Percentiles rank a stretch among this genome's conserved stretches.
Evolutionary conservation across 257 asterid species (phyloP).

Genomic region (Thymus quinquecostatus): DNA sequence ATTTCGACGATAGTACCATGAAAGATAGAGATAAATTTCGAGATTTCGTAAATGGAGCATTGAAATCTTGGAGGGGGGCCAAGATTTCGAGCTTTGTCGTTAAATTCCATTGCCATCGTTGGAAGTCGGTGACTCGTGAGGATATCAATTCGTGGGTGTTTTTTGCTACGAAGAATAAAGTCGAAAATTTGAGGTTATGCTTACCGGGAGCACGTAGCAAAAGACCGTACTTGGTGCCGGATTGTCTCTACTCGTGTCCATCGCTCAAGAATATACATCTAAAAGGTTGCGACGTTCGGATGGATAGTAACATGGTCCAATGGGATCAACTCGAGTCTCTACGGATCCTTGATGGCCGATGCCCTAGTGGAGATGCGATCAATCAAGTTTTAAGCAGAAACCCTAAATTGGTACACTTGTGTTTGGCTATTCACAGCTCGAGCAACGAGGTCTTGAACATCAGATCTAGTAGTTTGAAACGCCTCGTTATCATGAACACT

Average conservation of each 20-base stretch:
- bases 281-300: background rate
- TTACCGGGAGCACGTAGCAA: background rate
- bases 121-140: too few species aligned
- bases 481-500: too few species aligned
- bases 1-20: background rate
- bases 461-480: background rate
- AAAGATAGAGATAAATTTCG: too few species aligned
- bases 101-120: background rate
- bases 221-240: background rate
- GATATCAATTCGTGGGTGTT: background rate
- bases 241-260: background rate
- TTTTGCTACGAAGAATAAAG: background rate
- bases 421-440: background rate
- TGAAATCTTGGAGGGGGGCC: background rate
- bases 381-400: background rate
- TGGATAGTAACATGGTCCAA: background rate
- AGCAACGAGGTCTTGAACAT: background rate
- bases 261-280: background rate
- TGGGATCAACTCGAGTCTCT: conserved; percentile 19
- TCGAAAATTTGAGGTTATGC: background rate
- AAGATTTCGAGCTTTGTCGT: too few species aligned
- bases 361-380: background rate
- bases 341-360: background rate
- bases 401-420: conserved; percentile 6
- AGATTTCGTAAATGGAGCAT: background rate